Evolutionary conservation across 345 rosid genomes (phyloP).

Genomic region (Hibiscus syriacus): DNA sequence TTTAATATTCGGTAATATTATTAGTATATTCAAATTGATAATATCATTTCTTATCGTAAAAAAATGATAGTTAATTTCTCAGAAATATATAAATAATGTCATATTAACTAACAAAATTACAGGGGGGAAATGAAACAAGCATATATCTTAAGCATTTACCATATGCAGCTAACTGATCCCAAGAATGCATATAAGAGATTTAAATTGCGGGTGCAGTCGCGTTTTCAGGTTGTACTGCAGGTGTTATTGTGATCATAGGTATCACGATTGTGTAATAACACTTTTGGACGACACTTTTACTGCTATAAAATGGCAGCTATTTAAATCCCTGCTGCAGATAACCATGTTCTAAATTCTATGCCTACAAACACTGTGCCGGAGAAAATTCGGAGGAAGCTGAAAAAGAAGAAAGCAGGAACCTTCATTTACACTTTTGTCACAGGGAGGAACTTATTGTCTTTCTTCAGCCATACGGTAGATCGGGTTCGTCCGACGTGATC

Average conservation of each 20-base stretch:
- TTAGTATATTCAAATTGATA: too few species aligned
- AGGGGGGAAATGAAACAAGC: neutral
- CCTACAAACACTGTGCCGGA: neutral
- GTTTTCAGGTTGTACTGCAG: too few species aligned
- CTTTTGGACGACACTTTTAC: too few species aligned
- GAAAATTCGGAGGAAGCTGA: neutral
- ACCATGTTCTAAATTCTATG: neutral
- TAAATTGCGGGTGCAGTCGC: too few species aligned
- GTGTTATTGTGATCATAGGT: too few species aligned
- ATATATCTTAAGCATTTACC: neutral
- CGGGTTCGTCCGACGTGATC: constrained; percentile 69
- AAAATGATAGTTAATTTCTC: too few species aligned
- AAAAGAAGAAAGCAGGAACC: neutral
- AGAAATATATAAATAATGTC: neutral
- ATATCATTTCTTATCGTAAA: too few species aligned
- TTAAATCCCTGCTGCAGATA: too few species aligned
- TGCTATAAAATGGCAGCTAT: too few species aligned
- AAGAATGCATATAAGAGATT: neutral
- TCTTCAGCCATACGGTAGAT: constrained; percentile 62
- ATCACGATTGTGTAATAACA: too few species aligned
- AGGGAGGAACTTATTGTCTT: constrained; percentile 37
- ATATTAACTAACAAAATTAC: neutral
- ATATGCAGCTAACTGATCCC: neutral
- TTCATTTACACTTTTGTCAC: constrained; percentile 29
- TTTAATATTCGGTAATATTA: too few species aligned